phyloP scores from a whole-genome alignment of 768 basidiomycete genomes.

The Pisolithus albus region DNA sequence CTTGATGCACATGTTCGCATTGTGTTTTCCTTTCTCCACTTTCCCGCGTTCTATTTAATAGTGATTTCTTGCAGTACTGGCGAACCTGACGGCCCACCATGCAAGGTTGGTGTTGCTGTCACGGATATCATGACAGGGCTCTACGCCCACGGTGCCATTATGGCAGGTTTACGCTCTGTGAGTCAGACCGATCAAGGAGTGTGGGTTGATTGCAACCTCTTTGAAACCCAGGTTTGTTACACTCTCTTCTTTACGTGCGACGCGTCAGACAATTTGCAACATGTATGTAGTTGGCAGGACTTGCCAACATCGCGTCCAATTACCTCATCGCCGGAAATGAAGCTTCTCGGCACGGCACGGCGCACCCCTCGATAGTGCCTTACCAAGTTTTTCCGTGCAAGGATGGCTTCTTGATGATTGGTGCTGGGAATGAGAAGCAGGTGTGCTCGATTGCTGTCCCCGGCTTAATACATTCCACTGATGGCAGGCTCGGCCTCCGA shows the following conservation, averaged over 20 bases:
- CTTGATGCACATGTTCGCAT: slow-evolving; percentile 81
- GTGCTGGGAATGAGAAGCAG: slow-evolving; percentile 86
- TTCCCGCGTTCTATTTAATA: slow-evolving; percentile 4
- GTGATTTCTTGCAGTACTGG: slow-evolving; percentile 55
- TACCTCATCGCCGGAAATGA: slow-evolving; percentile 83
- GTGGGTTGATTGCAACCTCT: slow-evolving; percentile 89
- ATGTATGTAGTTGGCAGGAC: slow-evolving; percentile 64
- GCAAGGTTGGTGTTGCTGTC: slow-evolving; percentile 92
- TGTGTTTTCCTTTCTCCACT: slow-evolving; percentile 4
- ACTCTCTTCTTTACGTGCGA: background rate
- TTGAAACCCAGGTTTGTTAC: slow-evolving; percentile 72
- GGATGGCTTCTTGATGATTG: slow-evolving; percentile 89
- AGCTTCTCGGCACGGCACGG: slow-evolving; percentile 82
- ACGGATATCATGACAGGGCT: slow-evolving; percentile 86
- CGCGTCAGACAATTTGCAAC: background rate
- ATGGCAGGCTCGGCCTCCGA: background rate
- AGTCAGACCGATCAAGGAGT: slow-evolving; percentile 80
- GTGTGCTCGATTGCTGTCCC: slow-evolving; percentile 31
- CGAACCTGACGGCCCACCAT: slow-evolving; percentile 77
- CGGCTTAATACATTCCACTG: slow-evolving; percentile 2
- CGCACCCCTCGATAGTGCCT: slow-evolving; percentile 90
- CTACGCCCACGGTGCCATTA: slow-evolving; percentile 87
- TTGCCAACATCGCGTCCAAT: slow-evolving; percentile 90
- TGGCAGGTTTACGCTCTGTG: slow-evolving; percentile 82
- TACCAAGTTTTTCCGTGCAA: slow-evolving; percentile 88